Evolutionary conservation across 2,329 filamentous ascomycete genomes (phyloP).

Genomic region (Talaromyces sp.): DNA sequence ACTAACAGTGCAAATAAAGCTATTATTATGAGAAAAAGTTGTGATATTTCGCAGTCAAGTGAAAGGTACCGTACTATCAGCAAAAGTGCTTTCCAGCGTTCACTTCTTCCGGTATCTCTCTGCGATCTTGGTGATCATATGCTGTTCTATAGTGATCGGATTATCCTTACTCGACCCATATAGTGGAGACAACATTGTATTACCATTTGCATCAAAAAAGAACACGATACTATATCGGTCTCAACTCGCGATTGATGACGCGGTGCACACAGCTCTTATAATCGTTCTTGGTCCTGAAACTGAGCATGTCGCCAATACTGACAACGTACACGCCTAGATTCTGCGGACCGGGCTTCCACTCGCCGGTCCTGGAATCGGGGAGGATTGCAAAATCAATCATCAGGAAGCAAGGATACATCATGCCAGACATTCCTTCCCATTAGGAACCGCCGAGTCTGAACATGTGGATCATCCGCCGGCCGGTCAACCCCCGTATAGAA

Average conservation of each 20-base stretch:
- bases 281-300: constrained; percentile 48
- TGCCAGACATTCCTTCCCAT: constrained; percentile 45
- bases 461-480: constrained; percentile 22
- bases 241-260: constrained; percentile 50
- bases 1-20: no score
- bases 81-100: neutral
- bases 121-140: neutral
- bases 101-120: neutral
- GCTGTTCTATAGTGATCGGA: neutral
- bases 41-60: no score
- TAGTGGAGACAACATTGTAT: constrained; percentile 25
- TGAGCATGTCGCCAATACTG: constrained; percentile 50
- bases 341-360: constrained; percentile 45
- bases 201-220: constrained; percentile 53
- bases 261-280: constrained; percentile 54
- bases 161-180: neutral
- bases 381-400: constrained; percentile 32
- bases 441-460: constrained; percentile 23
- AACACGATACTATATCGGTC: constrained; percentile 56
- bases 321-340: constrained; percentile 47
- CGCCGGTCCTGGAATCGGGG: constrained; percentile 39
- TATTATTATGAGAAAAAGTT: neutral
- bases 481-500: constrained; percentile 14
- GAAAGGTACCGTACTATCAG: neutral
- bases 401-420: constrained; percentile 22